A percentile compares a stretch with the other conserved stretches of the same genome.
These are phyloP conservation scores for Starmerella powellii DNA, from an alignment of 805 yeast species.

Conservation along the genomic window DNA sequence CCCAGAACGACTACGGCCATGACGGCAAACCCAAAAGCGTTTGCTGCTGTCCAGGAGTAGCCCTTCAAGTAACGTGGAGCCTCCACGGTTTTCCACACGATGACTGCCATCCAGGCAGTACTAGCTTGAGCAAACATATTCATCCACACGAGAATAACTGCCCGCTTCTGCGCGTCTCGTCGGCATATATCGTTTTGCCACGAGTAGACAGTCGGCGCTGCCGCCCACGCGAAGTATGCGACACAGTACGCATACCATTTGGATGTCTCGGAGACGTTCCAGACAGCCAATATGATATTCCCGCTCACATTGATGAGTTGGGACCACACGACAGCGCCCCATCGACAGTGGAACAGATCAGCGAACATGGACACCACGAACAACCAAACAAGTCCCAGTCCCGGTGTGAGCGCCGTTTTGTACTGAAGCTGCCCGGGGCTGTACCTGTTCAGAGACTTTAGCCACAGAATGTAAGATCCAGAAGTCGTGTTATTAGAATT, in stretches of 20 bases:
- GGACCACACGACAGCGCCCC: slow-evolving; percentile 43
- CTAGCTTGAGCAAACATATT: slow-evolving; percentile 43
- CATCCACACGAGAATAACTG: slow-evolving; percentile 41
- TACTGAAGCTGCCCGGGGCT: slow-evolving; percentile 38
- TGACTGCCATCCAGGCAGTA: slow-evolving; percentile 41
- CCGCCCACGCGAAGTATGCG: slow-evolving; percentile 48
- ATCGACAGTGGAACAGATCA: slow-evolving; percentile 41
- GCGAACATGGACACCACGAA: slow-evolving; percentile 29
- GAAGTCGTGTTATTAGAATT: slow-evolving; percentile 42
- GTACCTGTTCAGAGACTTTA: slow-evolving; percentile 38
- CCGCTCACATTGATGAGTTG: slow-evolving; percentile 43
- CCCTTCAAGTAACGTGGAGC: slow-evolving; percentile 25
- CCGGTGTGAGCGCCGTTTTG: slow-evolving; percentile 44
- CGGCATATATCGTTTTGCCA: slow-evolving; percentile 51
- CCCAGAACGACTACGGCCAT: slow-evolving; percentile 21
- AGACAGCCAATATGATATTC: slow-evolving; percentile 41
- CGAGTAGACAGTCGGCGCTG: slow-evolving; percentile 47
- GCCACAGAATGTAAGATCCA: slow-evolving; percentile 53
- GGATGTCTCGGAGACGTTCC: slow-evolving; percentile 43
- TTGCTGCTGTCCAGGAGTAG: slow-evolving; percentile 20
- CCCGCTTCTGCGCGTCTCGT: slow-evolving; percentile 41
- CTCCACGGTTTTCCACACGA: slow-evolving; percentile 33
- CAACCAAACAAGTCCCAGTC: slow-evolving; percentile 39
- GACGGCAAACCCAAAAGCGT: slow-evolving; percentile 17
- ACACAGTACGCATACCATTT: slow-evolving; percentile 51